Percentiles rank a stretch among this genome's conserved stretches.
These are phyloP conservation scores for Botrytis aclada DNA, from an alignment of 2,329 filamentous ascomycete species.

Conservation along the genomic window DNA sequence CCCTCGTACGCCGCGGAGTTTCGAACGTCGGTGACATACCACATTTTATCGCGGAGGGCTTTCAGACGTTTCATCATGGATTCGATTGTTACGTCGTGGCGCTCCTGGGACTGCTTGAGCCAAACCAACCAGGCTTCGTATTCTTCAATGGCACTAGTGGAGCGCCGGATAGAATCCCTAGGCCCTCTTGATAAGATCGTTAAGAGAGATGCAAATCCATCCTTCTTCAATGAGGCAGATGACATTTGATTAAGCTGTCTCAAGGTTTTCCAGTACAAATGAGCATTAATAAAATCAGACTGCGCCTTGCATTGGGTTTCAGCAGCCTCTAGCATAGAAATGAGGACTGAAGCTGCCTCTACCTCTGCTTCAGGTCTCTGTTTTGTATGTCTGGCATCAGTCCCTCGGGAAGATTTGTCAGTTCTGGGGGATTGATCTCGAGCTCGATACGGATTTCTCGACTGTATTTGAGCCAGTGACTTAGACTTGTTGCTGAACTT, in stretches of 20 bases:
- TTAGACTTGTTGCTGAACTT: conserved; percentile 57
- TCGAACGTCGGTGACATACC: conserved; percentile 92
- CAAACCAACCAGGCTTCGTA: conserved; percentile 80
- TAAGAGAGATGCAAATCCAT: conserved; percentile 68
- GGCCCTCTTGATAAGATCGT: conserved; percentile 73
- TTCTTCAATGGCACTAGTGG: conserved; percentile 70
- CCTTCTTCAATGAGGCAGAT: conserved; percentile 58
- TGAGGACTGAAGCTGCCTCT: conserved; percentile 51
- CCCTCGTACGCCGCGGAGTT: conserved; percentile 87
- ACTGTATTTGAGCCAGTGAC: conserved; percentile 49
- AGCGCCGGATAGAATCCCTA: conserved; percentile 65
- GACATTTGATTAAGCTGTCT: conserved; percentile 65
- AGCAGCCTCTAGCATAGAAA: conserved; percentile 73
- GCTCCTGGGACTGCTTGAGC: conserved; percentile 77
- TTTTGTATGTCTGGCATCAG: conserved; percentile 24
- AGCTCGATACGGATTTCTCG: conserved; percentile 55
- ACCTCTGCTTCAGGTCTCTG: conserved; percentile 36
- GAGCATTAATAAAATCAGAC: conserved; percentile 79
- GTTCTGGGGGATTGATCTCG: conserved; percentile 25
- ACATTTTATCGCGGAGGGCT: conserved; percentile 91
- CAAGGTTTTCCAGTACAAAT: conserved; percentile 81
- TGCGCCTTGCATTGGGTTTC: conserved; percentile 73
- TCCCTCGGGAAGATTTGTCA: conserved; percentile 22
- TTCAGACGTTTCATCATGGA: conserved; percentile 71
- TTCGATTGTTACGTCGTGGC: conserved; percentile 70